Evolutionary conservation across 805 yeast genomes (phyloP).

Genomic region (Komagataella populi): DNA sequence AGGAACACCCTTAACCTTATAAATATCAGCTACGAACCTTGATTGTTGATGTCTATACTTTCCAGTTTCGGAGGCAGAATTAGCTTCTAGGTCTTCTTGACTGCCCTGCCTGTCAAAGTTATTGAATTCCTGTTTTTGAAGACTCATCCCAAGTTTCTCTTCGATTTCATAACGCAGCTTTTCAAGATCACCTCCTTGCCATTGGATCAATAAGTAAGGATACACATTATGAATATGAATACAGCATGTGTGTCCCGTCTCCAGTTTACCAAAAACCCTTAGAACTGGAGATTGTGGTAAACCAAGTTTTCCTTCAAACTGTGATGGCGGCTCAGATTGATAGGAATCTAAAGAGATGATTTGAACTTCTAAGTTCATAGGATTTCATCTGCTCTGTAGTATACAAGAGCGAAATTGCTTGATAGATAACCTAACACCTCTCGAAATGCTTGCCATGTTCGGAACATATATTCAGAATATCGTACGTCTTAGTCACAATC

Average conservation of each 20-base stretch:
- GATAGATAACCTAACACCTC: background rate
- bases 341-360: background rate
- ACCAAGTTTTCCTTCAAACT: background rate
- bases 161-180: slow-evolving; percentile 32
- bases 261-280: slow-evolving; percentile 61
- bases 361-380: background rate
- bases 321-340: background rate
- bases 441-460: background rate
- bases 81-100: slow-evolving; percentile 6
- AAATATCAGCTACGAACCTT: slow-evolving; percentile 42
- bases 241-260: slow-evolving; percentile 42
- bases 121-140: slow-evolving; percentile 10
- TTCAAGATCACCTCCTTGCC: slow-evolving; percentile 31
- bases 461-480: too few relatives aligned
- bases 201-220: slow-evolving; percentile 69
- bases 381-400: background rate
- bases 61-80: slow-evolving; percentile 6
- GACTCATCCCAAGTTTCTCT: slow-evolving; percentile 22
- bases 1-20: slow-evolving; percentile 61
- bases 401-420: background rate
- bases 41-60: slow-evolving; percentile 3
- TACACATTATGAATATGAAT: slow-evolving; percentile 75
- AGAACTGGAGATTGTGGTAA: slow-evolving; percentile 55
- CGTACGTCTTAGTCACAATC: background rate
- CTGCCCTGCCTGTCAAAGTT: slow-evolving; percentile 3